Evolutionary conservation across 2,329 filamentous ascomycete species (phyloP).

Genomic region (Neonectria magnoliae): DNA sequence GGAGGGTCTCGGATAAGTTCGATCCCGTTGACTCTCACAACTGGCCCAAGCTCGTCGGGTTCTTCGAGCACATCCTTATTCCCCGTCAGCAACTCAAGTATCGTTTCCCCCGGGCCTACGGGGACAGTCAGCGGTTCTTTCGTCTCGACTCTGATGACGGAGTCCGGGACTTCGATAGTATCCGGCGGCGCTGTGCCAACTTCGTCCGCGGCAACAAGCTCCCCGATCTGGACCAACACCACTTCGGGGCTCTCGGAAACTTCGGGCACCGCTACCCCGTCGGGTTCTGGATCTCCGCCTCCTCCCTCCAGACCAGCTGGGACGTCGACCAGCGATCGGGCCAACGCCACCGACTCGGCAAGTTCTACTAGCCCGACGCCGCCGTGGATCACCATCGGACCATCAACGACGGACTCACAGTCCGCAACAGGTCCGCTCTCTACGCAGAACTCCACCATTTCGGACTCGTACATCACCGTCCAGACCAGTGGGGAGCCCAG

Average conservation of each 20-base stretch:
- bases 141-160: slow-evolving; percentile 17
- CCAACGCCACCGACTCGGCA: slow-evolving; percentile 10
- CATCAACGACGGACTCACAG: slow-evolving; percentile 17
- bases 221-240: slow-evolving; percentile 30
- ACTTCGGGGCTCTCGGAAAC: slow-evolving; percentile 27
- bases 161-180: slow-evolving; percentile 26
- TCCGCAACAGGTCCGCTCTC: slow-evolving; percentile 22
- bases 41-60: slow-evolving; percentile 4
- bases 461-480: slow-evolving; percentile 7
- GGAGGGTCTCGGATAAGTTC: slow-evolving; percentile 24
- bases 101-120: slow-evolving; percentile 17
- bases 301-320: slow-evolving; percentile 3
- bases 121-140: slow-evolving; percentile 18
- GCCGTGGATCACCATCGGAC: slow-evolving; percentile 16
- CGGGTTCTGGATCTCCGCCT: slow-evolving; percentile 16
- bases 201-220: slow-evolving; percentile 18
- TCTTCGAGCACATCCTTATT: slow-evolving; percentile 16
- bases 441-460: slow-evolving; percentile 31
- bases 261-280: slow-evolving; percentile 18
- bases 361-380: slow-evolving; percentile 4
- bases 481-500: slow-evolving; percentile 16
- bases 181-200: slow-evolving; percentile 27
- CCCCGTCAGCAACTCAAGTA: slow-evolving; percentile 28
- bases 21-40: slow-evolving; percentile 27
- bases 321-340: slow-evolving; percentile 3